A percentile compares a stretch with the other conserved stretches of the same genome.
phyloP scores from a whole-genome alignment of 169 alveolate species.

The Cryptosporidium sp. region DNA sequence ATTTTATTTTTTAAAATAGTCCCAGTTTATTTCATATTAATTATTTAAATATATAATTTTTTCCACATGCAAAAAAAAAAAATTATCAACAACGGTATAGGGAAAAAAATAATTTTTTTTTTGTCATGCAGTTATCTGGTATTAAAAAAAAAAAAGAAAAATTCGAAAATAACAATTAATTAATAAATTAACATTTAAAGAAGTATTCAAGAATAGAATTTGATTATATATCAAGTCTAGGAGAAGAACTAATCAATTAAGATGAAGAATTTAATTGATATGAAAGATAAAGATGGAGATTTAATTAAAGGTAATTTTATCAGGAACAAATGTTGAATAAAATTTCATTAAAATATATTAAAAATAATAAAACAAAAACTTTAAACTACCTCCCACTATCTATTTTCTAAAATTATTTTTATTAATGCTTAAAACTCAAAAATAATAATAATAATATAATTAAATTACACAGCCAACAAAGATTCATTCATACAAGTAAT shows the following conservation, averaged over 20 bases:
- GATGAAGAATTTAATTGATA: slow-evolving; percentile 37
- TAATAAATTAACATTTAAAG: too few species aligned
- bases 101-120: background rate
- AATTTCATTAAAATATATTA: background rate
- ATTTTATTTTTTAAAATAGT: background rate
- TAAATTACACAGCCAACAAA: slow-evolving; percentile 15
- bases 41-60: background rate
- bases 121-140: slow-evolving; percentile 1
- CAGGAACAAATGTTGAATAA: background rate
- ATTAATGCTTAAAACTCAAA: background rate
- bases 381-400: too few species aligned
- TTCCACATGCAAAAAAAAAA: slow-evolving; percentile 21
- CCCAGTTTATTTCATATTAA: background rate
- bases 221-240: too few species aligned
- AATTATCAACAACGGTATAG: background rate
- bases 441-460: background rate
- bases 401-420: background rate
- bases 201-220: background rate
- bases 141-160: background rate
- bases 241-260: background rate
- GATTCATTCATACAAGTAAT: slow-evolving; percentile 65
- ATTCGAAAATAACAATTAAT: background rate
- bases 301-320: slow-evolving; percentile 4
- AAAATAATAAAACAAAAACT: background rate
- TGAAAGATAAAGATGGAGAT: slow-evolving; percentile 26